These are phyloP conservation scores for Colletotrichum trifolii DNA, from an alignment of 2,329 filamentous ascomycete species.

Conservation along the genomic window DNA sequence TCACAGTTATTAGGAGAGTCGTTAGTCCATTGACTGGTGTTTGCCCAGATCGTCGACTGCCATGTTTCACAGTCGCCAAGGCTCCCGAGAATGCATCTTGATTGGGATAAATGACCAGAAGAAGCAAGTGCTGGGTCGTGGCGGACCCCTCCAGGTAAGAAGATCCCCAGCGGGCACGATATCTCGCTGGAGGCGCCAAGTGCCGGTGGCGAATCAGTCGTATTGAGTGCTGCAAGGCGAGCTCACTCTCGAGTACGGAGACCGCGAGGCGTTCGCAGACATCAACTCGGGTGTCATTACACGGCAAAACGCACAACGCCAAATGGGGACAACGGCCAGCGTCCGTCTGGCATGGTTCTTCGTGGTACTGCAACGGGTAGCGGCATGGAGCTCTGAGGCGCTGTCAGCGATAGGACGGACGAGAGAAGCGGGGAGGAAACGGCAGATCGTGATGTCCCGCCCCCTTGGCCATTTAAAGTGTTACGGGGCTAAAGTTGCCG, in stretches of 20 bases:
- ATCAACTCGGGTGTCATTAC: no score
- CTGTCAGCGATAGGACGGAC: slow-evolving; percentile 4
- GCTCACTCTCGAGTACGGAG: no score
- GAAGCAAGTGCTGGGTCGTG: slow-evolving; percentile 15
- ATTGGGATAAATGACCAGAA: slow-evolving; percentile 3
- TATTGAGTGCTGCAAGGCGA: no score
- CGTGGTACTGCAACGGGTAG: not conserved
- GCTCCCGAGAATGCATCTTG: slow-evolving; percentile 2
- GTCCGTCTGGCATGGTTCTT: not conserved
- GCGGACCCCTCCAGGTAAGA: not conserved
- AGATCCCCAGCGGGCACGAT: slow-evolving; percentile 1
- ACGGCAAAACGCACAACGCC: no score
- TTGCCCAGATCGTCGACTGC: slow-evolving; percentile 15
- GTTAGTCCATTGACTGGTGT: slow-evolving; percentile 4
- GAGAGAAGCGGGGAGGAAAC: slow-evolving; percentile 3
- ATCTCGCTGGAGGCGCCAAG: slow-evolving; percentile 7
- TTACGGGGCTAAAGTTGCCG: slow-evolving; percentile 1
- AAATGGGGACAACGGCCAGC: no score
- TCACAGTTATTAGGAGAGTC: slow-evolving; percentile 14
- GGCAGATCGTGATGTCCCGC: slow-evolving; percentile 19
- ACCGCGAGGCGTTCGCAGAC: no score
- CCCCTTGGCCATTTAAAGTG: slow-evolving; percentile 1
- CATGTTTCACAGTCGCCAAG: slow-evolving; percentile 25
- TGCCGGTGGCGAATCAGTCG: slow-evolving; percentile 7
- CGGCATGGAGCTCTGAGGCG: not conserved